A percentile compares a stretch with the other conserved stretches of the same genome.
Evolutionary conservation across 805 yeast species (phyloP).

Genomic region (Metschnikowia borealis): DNA sequence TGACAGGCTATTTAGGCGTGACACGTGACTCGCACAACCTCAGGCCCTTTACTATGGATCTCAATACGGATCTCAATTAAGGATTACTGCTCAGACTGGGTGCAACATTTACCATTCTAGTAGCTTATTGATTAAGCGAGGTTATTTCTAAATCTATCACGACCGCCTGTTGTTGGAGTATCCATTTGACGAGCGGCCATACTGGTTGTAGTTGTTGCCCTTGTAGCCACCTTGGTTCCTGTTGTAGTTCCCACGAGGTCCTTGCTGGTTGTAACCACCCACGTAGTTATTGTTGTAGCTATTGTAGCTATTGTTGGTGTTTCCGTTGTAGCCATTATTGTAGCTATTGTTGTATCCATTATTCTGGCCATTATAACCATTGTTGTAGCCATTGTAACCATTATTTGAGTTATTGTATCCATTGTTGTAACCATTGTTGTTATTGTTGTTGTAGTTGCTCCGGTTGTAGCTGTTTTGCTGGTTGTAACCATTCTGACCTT

Average conservation of each 20-base stretch:
- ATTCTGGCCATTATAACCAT: slow-evolving; percentile 1
- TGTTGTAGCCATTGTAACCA: neutral
- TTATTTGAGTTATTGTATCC: neutral
- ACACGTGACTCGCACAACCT: neutral
- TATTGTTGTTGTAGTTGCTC: neutral
- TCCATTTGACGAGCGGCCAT: slow-evolving; percentile 1
- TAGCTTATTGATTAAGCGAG: neutral
- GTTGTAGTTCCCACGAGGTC: neutral
- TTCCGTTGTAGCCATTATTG: neutral
- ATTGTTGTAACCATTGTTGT: neutral
- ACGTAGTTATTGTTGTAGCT: neutral
- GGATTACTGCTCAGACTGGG: neutral
- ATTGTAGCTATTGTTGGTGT: neutral
- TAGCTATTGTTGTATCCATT: neutral
- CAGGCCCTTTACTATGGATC: neutral
- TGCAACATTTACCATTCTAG: neutral
- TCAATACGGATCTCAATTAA: too few species aligned
- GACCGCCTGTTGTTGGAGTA: slow-evolving; percentile 1
- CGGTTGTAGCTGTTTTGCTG: neutral
- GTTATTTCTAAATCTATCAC: neutral
- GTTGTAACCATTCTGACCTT: neutral
- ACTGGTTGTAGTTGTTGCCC: slow-evolving; percentile 1
- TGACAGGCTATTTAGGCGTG: neutral
- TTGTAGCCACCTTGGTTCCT: slow-evolving; percentile 5
- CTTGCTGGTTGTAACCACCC: slow-evolving; percentile 5